Evolutionary conservation across 2,329 filamentous ascomycete genomes (phyloP), one percentile per base, ranked within the genome.

Genomic region (Bipolaris victoriae): DNA sequence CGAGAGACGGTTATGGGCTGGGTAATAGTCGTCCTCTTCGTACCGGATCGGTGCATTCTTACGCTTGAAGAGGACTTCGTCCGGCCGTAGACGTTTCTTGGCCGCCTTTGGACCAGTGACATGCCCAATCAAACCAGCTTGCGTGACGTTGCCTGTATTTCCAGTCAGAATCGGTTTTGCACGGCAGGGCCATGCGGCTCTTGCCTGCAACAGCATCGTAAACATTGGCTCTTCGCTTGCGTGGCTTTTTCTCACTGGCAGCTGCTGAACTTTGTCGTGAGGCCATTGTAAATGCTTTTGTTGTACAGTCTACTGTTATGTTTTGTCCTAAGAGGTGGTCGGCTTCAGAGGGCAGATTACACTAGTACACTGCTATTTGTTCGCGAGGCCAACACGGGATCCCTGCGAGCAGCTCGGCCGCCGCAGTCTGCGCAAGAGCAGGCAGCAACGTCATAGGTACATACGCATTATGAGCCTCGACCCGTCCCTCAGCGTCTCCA

Each of bases 171-270:
- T 31, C 29, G 3, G 29, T 31, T 13, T 31, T 13, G 10, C 29
- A 31, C 10, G 4, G 29, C 10, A 11, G 10, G 4, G 29, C 4
- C 1, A n/a, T 26, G 13, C 10, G 22, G 13, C 20, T 40, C 55
- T 53, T 65, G 89, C 88, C 88, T 67, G 88, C 88, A 52, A 91
- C 88, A 15, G 88, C 89, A 76, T 92, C 89, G 74, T 89, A 92
- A 18, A 92, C 76, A 18, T 83, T 90, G 39, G 83, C 81, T 45
- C 72, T 66, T 46, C 79, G 79, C 65, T 72, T 73, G 11, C 53
- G 54, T 43, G 16, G 40, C 29, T 16, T 45, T 41, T 13, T 13
- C 15, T 2, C 9, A 13, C 29, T 13, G 2, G 10, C 18, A n/a
- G 49, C 35, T 22, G 15, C 22, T 15, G 37, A 24, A 9, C 13